phyloP scores from a whole-genome alignment of 1,139 yeast species.

The Candida smagusa region DNA sequence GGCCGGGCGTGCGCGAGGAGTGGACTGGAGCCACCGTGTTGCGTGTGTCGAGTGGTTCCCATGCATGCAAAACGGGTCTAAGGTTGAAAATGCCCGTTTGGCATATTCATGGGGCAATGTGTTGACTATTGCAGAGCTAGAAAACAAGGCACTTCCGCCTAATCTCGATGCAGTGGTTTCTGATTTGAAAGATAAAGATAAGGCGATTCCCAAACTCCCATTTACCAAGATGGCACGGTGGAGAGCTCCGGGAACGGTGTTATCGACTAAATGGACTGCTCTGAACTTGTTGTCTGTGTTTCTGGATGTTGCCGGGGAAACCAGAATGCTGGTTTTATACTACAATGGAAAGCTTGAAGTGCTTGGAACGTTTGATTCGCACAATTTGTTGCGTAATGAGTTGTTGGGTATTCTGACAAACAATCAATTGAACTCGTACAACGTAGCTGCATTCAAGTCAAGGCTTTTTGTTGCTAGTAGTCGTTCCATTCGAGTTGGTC shows the following conservation, averaged over 20 bases:
- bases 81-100: constrained; percentile 41
- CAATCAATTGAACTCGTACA: not conserved
- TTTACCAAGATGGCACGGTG: constrained; percentile 47
- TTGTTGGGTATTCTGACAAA: not conserved
- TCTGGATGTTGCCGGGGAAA: constrained; percentile 8
- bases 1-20: constrained; percentile 41
- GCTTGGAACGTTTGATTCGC: constrained; percentile 4
- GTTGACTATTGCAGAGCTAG: constrained; percentile 54
- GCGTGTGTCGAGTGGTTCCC: constrained; percentile 63
- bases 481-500: constrained; percentile 51
- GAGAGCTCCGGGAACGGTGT: constrained; percentile 36
- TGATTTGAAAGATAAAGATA: constrained; percentile 41
- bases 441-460: constrained; percentile 24
- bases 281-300: constrained; percentile 45
- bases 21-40: constrained; percentile 19
- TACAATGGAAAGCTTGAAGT: constrained; percentile 4
- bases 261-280: constrained; percentile 60
- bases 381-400: not conserved
- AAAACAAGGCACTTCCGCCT: constrained; percentile 26
- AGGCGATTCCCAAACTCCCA: constrained; percentile 33
- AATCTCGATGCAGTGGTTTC: constrained; percentile 27
- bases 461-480: constrained; percentile 19
- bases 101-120: constrained; percentile 69
- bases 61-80: constrained; percentile 18
- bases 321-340: constrained; percentile 6